Base-by-base conservation (phyloP, 192 early-diverging fungal species). In the Dimargaris xerosporica region DNA sequence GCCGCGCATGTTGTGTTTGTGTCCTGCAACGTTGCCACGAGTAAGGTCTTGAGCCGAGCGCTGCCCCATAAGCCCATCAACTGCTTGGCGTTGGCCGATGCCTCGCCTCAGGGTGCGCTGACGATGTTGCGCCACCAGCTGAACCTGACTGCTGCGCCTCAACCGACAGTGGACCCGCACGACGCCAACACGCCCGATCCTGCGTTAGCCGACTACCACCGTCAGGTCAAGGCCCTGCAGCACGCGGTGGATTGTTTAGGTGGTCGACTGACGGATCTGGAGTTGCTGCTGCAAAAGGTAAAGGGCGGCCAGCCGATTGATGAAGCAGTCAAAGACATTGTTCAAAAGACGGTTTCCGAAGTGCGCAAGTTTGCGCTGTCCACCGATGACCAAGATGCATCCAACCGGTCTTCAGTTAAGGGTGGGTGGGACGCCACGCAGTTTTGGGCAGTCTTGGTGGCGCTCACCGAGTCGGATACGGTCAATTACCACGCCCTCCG, bases 1-100 rank as follows among this genome's bases (percentile, higher is more conserved):
- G 68, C 91, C 52, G 94, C 93, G 3, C 91, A 99, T 72, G 91
- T 96, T 23, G 73, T 99, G 19, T 89, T 96, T 66, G 81, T 91
- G 6, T 85, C 80, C 63, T 80, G 85, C 64, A 91, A 87, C 67
- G 79, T 81, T 41, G 72, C 74, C 51, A 78, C 78, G 0, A 68
- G 73, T 34, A 91, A 88, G 63, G 77, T 74, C 5, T 67, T 96
- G 15, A 79, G 81, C 60, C 69, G 71, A 16, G 31, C 31, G 2
- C 25, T 54, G 31, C 56, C 56, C 23, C 41, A 34, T 17, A 59
- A 59, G 23, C 29, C 56, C 10, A 10, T 59, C 34, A 59, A 59
- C 31, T 2, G 19, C 56, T 34, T 59, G 19, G 10, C 41, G 1
- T 19, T 59, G 12, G 16, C 56, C 31, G 56, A 59, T 23, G 31